Conservation (phyloP, 2,329 filamentous ascomycete species). For the Cladophialophora chaetospira region DNA sequence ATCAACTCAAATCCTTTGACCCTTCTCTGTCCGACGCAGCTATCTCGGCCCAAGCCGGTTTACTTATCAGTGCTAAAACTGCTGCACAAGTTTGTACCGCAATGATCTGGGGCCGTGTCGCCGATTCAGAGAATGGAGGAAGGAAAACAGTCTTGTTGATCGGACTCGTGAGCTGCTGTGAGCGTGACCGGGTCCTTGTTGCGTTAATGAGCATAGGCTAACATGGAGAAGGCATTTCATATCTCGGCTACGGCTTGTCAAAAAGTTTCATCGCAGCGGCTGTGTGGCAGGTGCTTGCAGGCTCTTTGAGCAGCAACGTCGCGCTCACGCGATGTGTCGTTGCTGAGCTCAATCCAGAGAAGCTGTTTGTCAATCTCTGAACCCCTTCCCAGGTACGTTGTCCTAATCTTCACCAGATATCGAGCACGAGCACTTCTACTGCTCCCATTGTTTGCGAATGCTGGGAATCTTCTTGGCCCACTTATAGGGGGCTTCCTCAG, state of each 20-base stretch:
- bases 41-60: slow-evolving; percentile 71
- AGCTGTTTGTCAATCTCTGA: slow-evolving; percentile 40
- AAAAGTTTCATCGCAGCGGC: slow-evolving; percentile 62
- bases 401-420: slow-evolving; percentile 35
- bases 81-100: slow-evolving; percentile 50
- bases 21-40: slow-evolving; percentile 57
- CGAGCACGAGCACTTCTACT: slow-evolving; percentile 58
- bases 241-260: slow-evolving; percentile 69
- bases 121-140: slow-evolving; percentile 64
- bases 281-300: slow-evolving; percentile 66
- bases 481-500: slow-evolving; percentile 43
- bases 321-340: slow-evolving; percentile 74
- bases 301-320: slow-evolving; percentile 42
- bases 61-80: slow-evolving; percentile 70
- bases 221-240: slow-evolving; percentile 61
- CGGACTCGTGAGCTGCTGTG: slow-evolving; percentile 72
- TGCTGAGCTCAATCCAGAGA: slow-evolving; percentile 69
- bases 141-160: slow-evolving; percentile 76
- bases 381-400: neutral
- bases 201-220: too few relatives aligned
- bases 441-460: slow-evolving; percentile 68
- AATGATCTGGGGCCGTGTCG: slow-evolving; percentile 74
- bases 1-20: slow-evolving; percentile 77
- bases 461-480: slow-evolving; percentile 61
- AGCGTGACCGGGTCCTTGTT: too few relatives aligned